Evolutionary conservation across 495 filamentous ascomycete genomes (phyloP).

Genomic region (Aspergillus avenaceus): DNA sequence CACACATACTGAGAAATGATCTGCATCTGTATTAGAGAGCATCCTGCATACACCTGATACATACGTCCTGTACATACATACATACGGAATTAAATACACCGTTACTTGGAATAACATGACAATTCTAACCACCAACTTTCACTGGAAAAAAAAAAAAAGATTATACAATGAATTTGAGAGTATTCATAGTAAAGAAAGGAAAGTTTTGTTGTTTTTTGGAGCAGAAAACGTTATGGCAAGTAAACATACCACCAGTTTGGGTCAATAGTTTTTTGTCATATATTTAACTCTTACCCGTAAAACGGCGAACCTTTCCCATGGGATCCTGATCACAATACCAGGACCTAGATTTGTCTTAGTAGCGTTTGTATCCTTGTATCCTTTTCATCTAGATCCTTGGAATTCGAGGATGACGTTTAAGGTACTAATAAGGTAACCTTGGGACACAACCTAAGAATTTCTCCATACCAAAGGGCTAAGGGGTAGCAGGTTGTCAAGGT

Average conservation of each 20-base stretch:
- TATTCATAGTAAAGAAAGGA: background rate
- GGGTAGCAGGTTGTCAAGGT: background rate
- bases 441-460: background rate
- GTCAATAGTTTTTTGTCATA: conserved; percentile 9
- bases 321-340: conserved; percentile 5
- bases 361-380: background rate
- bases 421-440: background rate
- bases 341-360: background rate
- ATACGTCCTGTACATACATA: background rate
- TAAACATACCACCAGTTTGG: conserved; percentile 1
- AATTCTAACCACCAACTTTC: background rate
- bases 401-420: conserved; percentile 4
- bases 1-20: background rate
- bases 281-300: conserved; percentile 2
- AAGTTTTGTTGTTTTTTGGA: background rate
- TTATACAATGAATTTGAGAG: background rate
- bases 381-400: conserved; percentile 4
- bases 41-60: too few species aligned
- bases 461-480: background rate
- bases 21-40: background rate
- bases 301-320: conserved; percentile 9
- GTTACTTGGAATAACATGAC: background rate
- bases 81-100: background rate
- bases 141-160: background rate
- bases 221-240: background rate